A percentile compares a stretch with the other conserved stretches of the same genome.
Evolutionary conservation across 352 stramenopile genomes (phyloP).

Genomic region (Nothophytophthora sp.): DNA sequence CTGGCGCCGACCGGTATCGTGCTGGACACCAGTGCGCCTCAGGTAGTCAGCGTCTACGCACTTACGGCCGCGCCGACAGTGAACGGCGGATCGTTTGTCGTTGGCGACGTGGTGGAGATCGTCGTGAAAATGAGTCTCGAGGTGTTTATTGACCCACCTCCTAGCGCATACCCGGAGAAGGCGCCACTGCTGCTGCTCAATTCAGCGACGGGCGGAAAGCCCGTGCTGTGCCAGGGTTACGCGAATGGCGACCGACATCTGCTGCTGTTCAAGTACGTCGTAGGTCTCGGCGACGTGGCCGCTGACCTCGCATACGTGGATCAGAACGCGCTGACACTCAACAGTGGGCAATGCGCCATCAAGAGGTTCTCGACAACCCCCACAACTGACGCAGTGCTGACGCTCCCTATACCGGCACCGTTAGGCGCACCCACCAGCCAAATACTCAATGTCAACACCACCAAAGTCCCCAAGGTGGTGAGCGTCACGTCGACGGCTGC

Average conservation of each 20-base stretch:
- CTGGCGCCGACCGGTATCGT: constrained; percentile 51
- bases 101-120: constrained; percentile 80
- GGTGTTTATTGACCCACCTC: constrained; percentile 79
- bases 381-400: constrained; percentile 65
- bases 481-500: constrained; percentile 49
- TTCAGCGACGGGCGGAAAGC: constrained; percentile 41
- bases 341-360: constrained; percentile 76
- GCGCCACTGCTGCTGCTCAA: constrained; percentile 71
- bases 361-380: constrained; percentile 83
- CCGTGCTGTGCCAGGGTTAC: constrained; percentile 63
- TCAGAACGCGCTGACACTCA: constrained; percentile 63
- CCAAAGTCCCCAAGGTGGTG: constrained; percentile 45
- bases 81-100: constrained; percentile 71
- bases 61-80: constrained; percentile 49
- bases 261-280: constrained; percentile 74
- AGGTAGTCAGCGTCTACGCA: constrained; percentile 65
- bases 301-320: constrained; percentile 60
- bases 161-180: constrained; percentile 70
- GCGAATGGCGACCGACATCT: constrained; percentile 52
- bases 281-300: constrained; percentile 54
- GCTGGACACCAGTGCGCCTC: constrained; percentile 58
- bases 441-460: constrained; percentile 71
- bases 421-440: constrained; percentile 43
- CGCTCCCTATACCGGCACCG: constrained; percentile 46
- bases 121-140: constrained; percentile 73